Base-by-base conservation (phyloP, 331 rosid species). In the Phaseolus coccineus region DNA sequence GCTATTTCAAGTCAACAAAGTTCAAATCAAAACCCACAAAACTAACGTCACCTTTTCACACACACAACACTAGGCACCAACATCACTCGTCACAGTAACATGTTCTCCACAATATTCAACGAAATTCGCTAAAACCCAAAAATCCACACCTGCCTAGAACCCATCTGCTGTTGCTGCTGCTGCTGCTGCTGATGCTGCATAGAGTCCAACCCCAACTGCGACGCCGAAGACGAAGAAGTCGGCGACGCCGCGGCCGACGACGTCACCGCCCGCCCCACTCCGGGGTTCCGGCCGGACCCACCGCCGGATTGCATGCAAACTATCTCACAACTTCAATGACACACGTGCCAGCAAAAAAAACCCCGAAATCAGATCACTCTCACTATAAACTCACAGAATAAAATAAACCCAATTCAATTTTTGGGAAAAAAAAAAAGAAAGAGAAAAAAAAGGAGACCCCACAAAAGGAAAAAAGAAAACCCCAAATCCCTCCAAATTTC, bases 241-340 rank as follows among this genome's bases (percentile, higher is more conserved):
- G 97, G 98, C 8, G 98, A 93, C 3, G 97, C 93, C 39, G 92
- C 91, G 24, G 98, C 91, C 8, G 99, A 90, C 0, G 93, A 85
- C 24, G 96, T 33, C 25, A 88, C 71, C 30, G 92, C 87, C 85
- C 96, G 86, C 44, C 94, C 92, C 85, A 71, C 84, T 1, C 88
- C 90, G 27, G 90, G 91, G 79, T 90, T 88, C 92, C 99, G 90
- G 86, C 94, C 71, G 11, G 51, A 12, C 16, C 88, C 81, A 9
- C 89, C 93, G 24, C 89, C 91, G 37, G 98, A 90, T 67, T 96
- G 99, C 99, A 96, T 94, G 84, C 88, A 85, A 88, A 73, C 85
- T 74, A 44, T 56, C 80, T 79, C 85, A 71, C 68, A 84, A 85
- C 73, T 78, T 80, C 87, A 76, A 76, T 42, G 25, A 30, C 7